Evolutionary conservation across 140 eudicot genomes (phyloP).

Genomic region (Ambrosia hybrid): DNA sequence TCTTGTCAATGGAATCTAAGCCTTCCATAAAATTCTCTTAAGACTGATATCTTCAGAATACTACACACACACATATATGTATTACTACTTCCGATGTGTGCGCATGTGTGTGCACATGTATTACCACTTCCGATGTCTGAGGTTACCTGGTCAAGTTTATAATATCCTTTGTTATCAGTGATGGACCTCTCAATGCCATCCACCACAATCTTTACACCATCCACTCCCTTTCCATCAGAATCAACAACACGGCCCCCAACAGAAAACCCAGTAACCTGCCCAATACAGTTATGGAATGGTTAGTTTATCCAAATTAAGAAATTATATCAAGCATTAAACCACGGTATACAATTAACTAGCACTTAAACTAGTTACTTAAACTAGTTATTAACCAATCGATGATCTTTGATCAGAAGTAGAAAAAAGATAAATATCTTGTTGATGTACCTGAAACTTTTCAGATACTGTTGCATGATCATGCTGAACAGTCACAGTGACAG

Average conservation of each 20-base stretch:
- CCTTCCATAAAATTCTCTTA: too few relatives aligned
- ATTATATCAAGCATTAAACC: constrained; percentile 7
- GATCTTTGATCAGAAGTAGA: background rate
- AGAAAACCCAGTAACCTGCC: constrained; percentile 96
- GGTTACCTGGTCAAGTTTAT: constrained; percentile 95
- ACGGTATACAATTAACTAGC: constrained; percentile 18
- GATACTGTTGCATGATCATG: constrained; percentile 74
- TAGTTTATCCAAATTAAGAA: constrained; percentile 11
- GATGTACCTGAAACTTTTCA: constrained; percentile 82
- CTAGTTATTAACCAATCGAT: constrained; percentile 15
- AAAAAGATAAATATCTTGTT: constrained; percentile 5
- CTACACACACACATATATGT: background rate
- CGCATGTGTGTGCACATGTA: constrained; percentile 1
- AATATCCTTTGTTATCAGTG: constrained; percentile 86
- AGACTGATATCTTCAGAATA: background rate
- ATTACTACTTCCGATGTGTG: background rate
- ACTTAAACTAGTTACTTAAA: constrained; percentile 2
- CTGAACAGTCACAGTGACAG: constrained; percentile 60
- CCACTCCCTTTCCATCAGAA: constrained; percentile 76
- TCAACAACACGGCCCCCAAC: constrained; percentile 98
- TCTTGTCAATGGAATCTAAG: background rate
- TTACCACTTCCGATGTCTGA: constrained; percentile 15
- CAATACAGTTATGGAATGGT: constrained; percentile 4
- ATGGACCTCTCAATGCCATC: constrained; percentile 85
- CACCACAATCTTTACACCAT: constrained; percentile 70